A percentile compares a stretch with the other conserved stretches of the same genome.
These are phyloP conservation scores for Sarocladiaceae sp. DNA, from an alignment of 2,329 filamentous ascomycete species.

Conservation along the genomic window DNA sequence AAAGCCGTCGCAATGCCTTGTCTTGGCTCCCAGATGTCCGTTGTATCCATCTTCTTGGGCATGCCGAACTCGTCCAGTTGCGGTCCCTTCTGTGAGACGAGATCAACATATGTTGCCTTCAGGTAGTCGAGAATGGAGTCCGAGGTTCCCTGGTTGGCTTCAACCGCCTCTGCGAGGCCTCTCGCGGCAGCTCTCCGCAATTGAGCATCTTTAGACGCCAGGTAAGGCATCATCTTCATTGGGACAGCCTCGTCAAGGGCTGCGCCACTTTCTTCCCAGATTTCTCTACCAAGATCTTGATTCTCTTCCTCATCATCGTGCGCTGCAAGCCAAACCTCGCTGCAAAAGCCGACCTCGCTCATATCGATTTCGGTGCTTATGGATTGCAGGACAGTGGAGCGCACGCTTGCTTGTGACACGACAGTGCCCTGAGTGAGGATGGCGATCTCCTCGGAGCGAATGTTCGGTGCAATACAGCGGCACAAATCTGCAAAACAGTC, in stretches of 20 bases:
- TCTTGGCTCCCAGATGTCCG: constrained; percentile 86
- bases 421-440: constrained; percentile 76
- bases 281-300: constrained; percentile 73
- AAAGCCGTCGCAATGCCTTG: constrained; percentile 88
- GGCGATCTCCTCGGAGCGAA: constrained; percentile 65
- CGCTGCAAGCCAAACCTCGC: constrained; percentile 89
- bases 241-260: constrained; percentile 63
- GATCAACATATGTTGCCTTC: constrained; percentile 67
- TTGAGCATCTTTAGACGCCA: constrained; percentile 75
- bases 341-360: constrained; percentile 78
- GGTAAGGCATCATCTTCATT: constrained; percentile 67
- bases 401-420: constrained; percentile 73
- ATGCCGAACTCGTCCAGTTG: constrained; percentile 92
- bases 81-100: constrained; percentile 77
- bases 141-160: constrained; percentile 55
- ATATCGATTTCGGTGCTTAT: constrained; percentile 91
- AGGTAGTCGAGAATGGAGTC: constrained; percentile 60
- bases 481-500: constrained; percentile 87
- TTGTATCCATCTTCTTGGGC: constrained; percentile 80
- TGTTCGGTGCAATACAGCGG: constrained; percentile 78
- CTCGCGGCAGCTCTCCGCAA: constrained; percentile 80
- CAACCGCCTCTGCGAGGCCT: constrained; percentile 71
- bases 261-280: constrained; percentile 93
- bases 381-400: constrained; percentile 80
- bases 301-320: constrained; percentile 92